A percentile compares a stretch with the other conserved stretches of the same genome.
phyloP scores from a whole-genome alignment of 768 basidiomycete species.

The Lactarius psammicola region DNA sequence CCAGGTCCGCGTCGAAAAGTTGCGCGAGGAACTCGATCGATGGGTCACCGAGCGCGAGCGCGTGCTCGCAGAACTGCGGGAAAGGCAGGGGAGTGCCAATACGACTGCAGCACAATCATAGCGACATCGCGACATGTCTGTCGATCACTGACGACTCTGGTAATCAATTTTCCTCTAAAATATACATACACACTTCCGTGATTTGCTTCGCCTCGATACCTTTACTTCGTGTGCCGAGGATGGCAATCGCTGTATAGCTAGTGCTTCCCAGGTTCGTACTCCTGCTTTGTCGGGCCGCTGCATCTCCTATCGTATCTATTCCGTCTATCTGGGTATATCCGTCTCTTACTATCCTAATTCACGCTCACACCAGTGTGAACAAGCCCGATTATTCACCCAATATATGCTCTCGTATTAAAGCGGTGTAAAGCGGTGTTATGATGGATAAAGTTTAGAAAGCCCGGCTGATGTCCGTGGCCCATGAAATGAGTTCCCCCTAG shows the following conservation, averaged over 20 bases:
- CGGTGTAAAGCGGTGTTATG: slow-evolving; percentile 18
- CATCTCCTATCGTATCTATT: slow-evolving; percentile 11
- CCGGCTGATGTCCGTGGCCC: no score
- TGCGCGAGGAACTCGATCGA: slow-evolving; percentile 64
- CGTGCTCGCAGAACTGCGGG: slow-evolving; percentile 26
- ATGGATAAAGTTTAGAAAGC: slow-evolving; percentile 16
- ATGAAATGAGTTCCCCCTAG: background rate
- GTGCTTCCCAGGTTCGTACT: background rate
- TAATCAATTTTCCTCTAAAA: background rate
- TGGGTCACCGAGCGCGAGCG: slow-evolving; percentile 59
- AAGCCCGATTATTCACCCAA: slow-evolving; percentile 1
- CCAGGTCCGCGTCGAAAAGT: slow-evolving; percentile 56
- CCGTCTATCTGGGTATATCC: background rate
- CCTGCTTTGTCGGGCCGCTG: background rate
- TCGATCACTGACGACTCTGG: background rate
- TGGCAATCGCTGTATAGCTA: slow-evolving; percentile 22
- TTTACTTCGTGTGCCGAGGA: slow-evolving; percentile 9
- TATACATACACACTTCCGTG: background rate
- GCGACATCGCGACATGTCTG: background rate
- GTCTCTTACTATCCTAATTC: background rate
- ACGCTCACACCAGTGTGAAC: background rate
- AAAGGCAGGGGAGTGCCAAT: slow-evolving; percentile 3
- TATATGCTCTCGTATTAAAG: slow-evolving; percentile 7
- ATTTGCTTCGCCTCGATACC: background rate
- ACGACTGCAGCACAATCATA: slow-evolving; percentile 6